Conservation (phyloP, 305 asterid species). For the Fraxinus latifolia region DNA sequence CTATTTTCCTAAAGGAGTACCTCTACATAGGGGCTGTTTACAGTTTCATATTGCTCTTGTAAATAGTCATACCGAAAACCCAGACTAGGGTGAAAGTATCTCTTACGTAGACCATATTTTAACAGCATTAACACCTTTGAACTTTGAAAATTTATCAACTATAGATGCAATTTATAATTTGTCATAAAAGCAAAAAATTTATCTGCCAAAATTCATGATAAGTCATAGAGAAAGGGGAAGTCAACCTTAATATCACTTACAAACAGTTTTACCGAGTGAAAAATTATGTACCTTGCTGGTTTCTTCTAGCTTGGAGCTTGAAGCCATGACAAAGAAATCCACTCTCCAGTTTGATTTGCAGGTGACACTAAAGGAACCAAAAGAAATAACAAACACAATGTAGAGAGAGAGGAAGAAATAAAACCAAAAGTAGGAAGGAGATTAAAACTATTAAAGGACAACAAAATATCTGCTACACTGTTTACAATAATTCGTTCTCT, state of each 20-base stretch:
- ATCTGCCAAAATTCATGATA: neutral
- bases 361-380: conserved; percentile 21
- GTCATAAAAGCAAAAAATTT: neutral
- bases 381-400: conserved; percentile 14
- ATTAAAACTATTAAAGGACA: conserved; percentile 17
- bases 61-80: conserved; percentile 14
- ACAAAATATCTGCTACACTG: conserved; percentile 29
- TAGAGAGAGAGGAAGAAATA: conserved; percentile 8
- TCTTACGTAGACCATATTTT: conserved; percentile 10
- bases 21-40: neutral
- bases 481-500: conserved; percentile 27
- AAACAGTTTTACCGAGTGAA: conserved; percentile 17
- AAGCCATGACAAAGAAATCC: conserved; percentile 14
- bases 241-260: neutral
- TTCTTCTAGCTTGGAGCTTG: neutral
- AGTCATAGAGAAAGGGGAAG: neutral
- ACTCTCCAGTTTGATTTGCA: conserved; percentile 13
- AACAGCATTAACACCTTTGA: neutral
- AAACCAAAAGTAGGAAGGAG: neutral
- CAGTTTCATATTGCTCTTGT: neutral
- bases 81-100: conserved; percentile 5
- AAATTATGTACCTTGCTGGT: conserved; percentile 25
- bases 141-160: neutral
- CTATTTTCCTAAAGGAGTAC: conserved; percentile 22
- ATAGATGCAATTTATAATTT: neutral